Base-by-base conservation (phyloP, 169 alveolate genomes). In the Neospora caninum region DNA sequence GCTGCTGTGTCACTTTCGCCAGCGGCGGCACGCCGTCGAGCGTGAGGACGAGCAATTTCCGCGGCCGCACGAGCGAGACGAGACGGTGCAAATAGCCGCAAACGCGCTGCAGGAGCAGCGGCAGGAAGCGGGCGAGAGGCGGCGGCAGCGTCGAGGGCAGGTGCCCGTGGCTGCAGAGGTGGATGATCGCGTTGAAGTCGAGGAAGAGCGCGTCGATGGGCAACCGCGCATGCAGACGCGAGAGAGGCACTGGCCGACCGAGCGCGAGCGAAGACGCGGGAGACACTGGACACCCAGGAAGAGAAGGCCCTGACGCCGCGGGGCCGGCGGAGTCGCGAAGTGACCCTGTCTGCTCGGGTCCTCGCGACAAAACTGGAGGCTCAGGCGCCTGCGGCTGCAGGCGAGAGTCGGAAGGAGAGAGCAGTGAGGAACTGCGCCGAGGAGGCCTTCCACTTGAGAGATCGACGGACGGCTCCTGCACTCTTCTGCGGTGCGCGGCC, bases 11-110 rank as follows among this genome's bases (percentile, higher is more conserved):
- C 99, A 99, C 98, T 97, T 99, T 99, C 0, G 99, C 99, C 94
- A 99, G 97, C 38, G 99, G 99, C 29, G 99, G 99, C 22, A 99
- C 99, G 27, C 99, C 99, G 78, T 94, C 96, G 29, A 88, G 42
- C 7, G 99, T 99, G 95, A 99, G 96, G 95, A 97, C 98, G 29
- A 99, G 94, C 91, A 99, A 94, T 91, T 97, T 97, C 93, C 98
- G 96, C 27, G 99, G 99, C 89, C 98, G 97, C 13, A 99, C 97
- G 92, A 98, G 95, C 92, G 98, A 97, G 88, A 98, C 98, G 84
- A 99, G 96, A 25, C 88, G n/a, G 67, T 94, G 94, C 13, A 94
- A 41, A 34, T 94, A 91, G 13, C 45, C 69, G 36, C 84, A 83
- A 20, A 91, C 91, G 16, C 93, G 93, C 80, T 84, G 94, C 80